These are phyloP conservation scores for Volvox reticuliferus DNA, from an alignment of 139 green algal genomes.

Conservation along the genomic window DNA sequence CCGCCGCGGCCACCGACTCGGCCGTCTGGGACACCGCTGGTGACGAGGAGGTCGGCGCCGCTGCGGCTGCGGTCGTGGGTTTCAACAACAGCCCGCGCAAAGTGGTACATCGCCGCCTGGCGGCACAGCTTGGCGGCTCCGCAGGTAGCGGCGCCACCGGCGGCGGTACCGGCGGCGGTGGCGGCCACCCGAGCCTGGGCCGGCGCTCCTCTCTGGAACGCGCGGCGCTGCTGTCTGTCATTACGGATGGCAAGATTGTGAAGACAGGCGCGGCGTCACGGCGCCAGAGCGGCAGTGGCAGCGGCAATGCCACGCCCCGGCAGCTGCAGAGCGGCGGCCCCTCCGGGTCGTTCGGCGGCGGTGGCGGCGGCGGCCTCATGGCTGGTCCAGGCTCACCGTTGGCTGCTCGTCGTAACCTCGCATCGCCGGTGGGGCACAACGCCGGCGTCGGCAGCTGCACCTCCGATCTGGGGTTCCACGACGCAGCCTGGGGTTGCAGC, in stretches of 20 bases:
- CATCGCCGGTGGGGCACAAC: background rate
- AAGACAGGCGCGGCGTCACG: conserved; percentile 14
- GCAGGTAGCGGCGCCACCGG: background rate
- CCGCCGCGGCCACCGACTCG: background rate
- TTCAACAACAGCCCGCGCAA: background rate
- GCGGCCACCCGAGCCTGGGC: background rate
- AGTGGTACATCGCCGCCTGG: conserved; percentile 1
- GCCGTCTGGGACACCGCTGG: background rate
- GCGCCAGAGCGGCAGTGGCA: conserved; percentile 38
- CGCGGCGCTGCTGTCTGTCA: background rate
- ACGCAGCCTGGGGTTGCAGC: background rate
- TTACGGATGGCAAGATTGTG: conserved; percentile 35
- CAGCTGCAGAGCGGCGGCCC: background rate
- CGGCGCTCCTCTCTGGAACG: conserved; percentile 23
- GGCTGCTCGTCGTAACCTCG: conserved; percentile 15
- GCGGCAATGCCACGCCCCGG: conserved; percentile 30
- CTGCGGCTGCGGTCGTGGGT: background rate
- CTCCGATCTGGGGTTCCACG: background rate
- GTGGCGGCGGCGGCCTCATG: background rate
- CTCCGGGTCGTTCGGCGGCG: background rate
- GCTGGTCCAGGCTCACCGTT: background rate
- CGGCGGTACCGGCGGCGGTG: conserved; percentile 1
- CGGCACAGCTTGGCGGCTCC: background rate
- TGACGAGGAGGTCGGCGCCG: background rate
- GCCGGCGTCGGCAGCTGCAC: background rate